These are phyloP conservation scores for Oidium heveae DNA, from an alignment of 2,329 filamentous ascomycete species.

Conservation along the genomic window DNA sequence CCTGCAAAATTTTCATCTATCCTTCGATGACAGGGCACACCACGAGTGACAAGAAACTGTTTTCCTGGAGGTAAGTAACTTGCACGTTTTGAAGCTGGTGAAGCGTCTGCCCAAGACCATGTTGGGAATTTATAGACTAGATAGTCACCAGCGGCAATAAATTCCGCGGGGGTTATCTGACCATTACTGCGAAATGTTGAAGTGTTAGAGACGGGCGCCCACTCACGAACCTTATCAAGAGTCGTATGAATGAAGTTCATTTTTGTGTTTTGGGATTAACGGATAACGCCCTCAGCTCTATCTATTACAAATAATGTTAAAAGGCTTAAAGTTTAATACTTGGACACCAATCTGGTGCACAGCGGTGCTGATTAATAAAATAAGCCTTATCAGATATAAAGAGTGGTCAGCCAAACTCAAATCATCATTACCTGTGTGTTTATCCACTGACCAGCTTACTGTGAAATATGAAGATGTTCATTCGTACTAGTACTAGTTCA, in stretches of 20 bases:
- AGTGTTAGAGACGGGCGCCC: slow-evolving; percentile 67
- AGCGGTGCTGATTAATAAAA: no score
- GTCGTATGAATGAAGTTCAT: slow-evolving; percentile 91
- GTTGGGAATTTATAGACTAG: slow-evolving; percentile 97
- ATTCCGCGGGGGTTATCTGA: slow-evolving; percentile 93
- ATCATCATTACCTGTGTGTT: no score
- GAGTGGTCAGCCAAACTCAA: no score
- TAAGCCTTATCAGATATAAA: no score
- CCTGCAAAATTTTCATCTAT: slow-evolving; percentile 86
- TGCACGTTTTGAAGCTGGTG: slow-evolving; percentile 53
- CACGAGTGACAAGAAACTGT: slow-evolving; percentile 85
- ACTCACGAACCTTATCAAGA: slow-evolving; percentile 76
- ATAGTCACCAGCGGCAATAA: slow-evolving; percentile 85
- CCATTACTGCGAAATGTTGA: slow-evolving; percentile 87
- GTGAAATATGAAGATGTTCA: no score
- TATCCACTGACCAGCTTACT: no score
- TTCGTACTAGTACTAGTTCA: no score
- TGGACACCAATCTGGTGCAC: no score
- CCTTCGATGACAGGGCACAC: slow-evolving; percentile 77
- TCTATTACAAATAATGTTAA: no score
- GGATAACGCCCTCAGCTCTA: no score
- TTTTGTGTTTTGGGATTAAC: neutral
- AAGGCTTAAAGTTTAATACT: no score
- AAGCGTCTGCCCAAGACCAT: slow-evolving; percentile 87
- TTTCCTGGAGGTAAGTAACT: slow-evolving; percentile 66